phyloP scores from a whole-genome alignment of 352 stramenopile genomes.

The Globisporangium irregulare region DNA sequence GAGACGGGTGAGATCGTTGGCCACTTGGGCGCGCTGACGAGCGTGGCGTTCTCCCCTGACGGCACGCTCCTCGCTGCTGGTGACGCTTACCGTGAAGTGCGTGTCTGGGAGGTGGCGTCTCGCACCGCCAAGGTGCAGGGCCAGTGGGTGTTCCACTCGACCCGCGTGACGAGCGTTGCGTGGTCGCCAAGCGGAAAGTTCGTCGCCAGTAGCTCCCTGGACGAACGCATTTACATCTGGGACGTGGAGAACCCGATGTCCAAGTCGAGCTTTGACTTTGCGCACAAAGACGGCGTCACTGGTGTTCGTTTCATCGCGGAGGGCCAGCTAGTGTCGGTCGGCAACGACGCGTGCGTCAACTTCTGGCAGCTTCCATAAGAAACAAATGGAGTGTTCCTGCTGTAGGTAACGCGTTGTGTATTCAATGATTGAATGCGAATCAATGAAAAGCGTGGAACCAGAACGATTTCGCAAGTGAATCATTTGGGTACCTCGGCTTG shows the following conservation, averaged over 20 bases:
- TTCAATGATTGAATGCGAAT: background rate
- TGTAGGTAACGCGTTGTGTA: background rate
- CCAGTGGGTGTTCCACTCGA: conserved; percentile 96
- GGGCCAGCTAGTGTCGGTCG: conserved; percentile 70
- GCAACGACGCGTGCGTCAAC: conserved; percentile 82
- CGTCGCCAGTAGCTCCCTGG: conserved; percentile 90
- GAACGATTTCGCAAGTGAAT: background rate
- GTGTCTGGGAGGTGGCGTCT: conserved; percentile 84
- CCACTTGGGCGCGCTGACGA: conserved; percentile 74
- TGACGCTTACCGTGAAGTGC: conserved; percentile 88
- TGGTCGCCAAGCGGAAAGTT: conserved; percentile 92
- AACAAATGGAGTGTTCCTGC: background rate
- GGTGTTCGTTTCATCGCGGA: conserved; percentile 71
- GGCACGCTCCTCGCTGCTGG: conserved; percentile 81
- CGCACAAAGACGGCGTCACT: conserved; percentile 81
- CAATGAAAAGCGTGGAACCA: background rate
- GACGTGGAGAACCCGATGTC: conserved; percentile 74
- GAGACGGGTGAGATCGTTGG: conserved; percentile 65
- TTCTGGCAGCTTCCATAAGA: conserved; percentile 54
- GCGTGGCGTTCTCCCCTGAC: conserved; percentile 83
- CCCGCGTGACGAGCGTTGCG: conserved; percentile 90
- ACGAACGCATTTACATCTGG: conserved; percentile 98
- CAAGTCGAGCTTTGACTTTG: conserved; percentile 71
- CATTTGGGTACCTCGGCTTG: background rate
- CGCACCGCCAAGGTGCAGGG: conserved; percentile 86